Evolutionary conservation across 192 early-diverging fungal genomes (phyloP).

Genomic region (Phycomyces blakesleeanus): DNA sequence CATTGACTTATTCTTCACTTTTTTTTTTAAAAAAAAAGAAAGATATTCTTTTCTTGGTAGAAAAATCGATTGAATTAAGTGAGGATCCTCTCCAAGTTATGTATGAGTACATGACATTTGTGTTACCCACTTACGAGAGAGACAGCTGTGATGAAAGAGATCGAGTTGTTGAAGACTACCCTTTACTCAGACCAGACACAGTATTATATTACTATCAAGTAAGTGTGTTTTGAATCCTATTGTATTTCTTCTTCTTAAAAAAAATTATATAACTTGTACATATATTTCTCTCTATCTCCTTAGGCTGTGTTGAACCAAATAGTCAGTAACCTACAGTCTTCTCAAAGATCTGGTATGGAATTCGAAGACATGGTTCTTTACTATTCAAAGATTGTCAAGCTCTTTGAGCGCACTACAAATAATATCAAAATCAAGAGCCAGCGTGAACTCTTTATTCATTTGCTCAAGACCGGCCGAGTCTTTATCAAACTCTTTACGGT

Average conservation of each 20-base stretch:
- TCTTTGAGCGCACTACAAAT: constrained; percentile 42
- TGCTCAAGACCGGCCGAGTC: constrained; percentile 42
- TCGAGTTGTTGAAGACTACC: constrained; percentile 20
- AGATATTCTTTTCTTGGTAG: constrained; percentile 41
- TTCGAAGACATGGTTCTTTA: constrained; percentile 20
- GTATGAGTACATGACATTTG: constrained; percentile 29
- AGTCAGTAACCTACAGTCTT: neutral
- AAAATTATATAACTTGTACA: neutral
- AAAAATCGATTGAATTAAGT: constrained; percentile 38
- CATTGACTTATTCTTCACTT: no score
- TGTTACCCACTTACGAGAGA: constrained; percentile 39
- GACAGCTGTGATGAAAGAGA: constrained; percentile 11
- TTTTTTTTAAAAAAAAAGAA: no score
- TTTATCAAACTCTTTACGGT: constrained; percentile 56
- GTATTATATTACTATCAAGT: constrained; percentile 43
- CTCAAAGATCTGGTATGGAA: neutral
- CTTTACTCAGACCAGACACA: constrained; percentile 38
- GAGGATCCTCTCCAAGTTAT: constrained; percentile 34
- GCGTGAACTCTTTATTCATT: constrained; percentile 37
- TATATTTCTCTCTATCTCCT: neutral
- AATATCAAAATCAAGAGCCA: constrained; percentile 50
- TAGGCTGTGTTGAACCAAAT: constrained; percentile 26
- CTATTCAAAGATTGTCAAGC: constrained; percentile 32
- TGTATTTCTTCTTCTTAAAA: neutral
- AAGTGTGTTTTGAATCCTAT: neutral